These are phyloP conservation scores for Pontederia paniculata DNA, from an alignment of 176 grass and related monocot species.

Conservation along the genomic window DNA sequence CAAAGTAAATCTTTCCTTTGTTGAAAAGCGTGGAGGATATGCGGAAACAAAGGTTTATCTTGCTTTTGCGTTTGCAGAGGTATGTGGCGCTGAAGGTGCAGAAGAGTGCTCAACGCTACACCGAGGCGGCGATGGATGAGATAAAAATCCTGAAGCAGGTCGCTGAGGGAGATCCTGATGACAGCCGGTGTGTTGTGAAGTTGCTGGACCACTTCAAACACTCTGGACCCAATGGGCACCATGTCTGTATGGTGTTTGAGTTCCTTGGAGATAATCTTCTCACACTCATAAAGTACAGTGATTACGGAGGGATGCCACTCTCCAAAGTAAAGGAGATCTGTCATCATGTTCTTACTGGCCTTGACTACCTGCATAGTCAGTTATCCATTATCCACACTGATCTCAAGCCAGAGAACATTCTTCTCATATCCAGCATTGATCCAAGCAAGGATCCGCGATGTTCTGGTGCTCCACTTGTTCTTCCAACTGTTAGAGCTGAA, in stretches of 20 bases:
- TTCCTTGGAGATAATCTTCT: constrained; percentile 95
- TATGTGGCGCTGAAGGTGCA: constrained; percentile 98
- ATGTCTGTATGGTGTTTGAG: constrained; percentile 99
- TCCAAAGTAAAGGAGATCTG: constrained; percentile 90
- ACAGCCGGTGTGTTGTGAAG: constrained; percentile 79
- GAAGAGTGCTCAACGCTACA: constrained; percentile 95
- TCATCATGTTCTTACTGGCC: constrained; percentile 64
- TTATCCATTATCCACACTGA: constrained; percentile 95
- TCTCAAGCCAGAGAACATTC: constrained; percentile 94
- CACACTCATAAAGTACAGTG: constrained; percentile 81
- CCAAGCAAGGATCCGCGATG: constrained; percentile 72
- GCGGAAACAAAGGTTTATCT: not conserved
- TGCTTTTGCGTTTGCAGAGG: constrained; percentile 29
- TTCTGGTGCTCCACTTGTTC: constrained; percentile 45
- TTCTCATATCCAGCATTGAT: constrained; percentile 71
- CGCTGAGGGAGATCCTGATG: constrained; percentile 56
- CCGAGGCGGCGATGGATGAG: constrained; percentile 97
- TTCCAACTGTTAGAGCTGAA: constrained; percentile 28
- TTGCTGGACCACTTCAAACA: constrained; percentile 99
- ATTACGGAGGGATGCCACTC: constrained; percentile 69
- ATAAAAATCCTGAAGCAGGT: constrained; percentile 98
- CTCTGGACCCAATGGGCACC: constrained; percentile 74
- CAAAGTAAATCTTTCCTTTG: not conserved
- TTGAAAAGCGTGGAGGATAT: not conserved
- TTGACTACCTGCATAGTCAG: constrained; percentile 76